Percentiles rank a stretch among this genome's conserved stretches.
phyloP scores from a whole-genome alignment of 352 stramenopile genomes.

The Phytophthora uliginosa region DNA sequence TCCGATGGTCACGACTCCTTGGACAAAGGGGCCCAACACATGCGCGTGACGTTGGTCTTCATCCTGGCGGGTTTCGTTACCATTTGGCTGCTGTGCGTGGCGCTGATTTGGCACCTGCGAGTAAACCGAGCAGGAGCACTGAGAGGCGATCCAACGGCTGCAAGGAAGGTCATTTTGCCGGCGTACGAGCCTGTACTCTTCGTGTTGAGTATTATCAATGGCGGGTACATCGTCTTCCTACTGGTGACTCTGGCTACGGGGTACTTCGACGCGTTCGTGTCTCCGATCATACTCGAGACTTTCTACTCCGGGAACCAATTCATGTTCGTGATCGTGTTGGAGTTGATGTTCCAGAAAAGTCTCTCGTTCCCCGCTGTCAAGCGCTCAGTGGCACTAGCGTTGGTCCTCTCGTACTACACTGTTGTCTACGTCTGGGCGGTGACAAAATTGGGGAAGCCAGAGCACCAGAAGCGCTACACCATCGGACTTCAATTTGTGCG shows the following conservation, averaged over 20 bases:
- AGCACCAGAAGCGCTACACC: constrained; percentile 19
- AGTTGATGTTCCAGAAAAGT: constrained; percentile 63
- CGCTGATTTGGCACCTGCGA: constrained; percentile 45
- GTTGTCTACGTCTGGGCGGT: constrained; percentile 33
- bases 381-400: constrained; percentile 29
- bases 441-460: constrained; percentile 13
- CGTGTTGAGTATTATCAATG: constrained; percentile 42
- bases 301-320: constrained; percentile 50
- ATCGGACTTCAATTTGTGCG: constrained; percentile 26
- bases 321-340: constrained; percentile 43
- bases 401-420: constrained; percentile 40
- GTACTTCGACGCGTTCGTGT: constrained; percentile 31
- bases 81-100: constrained; percentile 49
- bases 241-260: constrained; percentile 22
- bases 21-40: constrained; percentile 18
- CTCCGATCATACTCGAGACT: constrained; percentile 29
- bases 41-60: constrained; percentile 35
- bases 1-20: neutral
- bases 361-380: constrained; percentile 47
- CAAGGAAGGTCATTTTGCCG: constrained; percentile 53
- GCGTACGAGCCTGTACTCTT: constrained; percentile 55
- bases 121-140: constrained; percentile 41
- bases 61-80: constrained; percentile 42
- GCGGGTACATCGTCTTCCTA: constrained; percentile 39
- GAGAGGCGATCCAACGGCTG: constrained; percentile 33